phyloP scores from a whole-genome alignment of 192 early-diverging fungal species.

The Backusella liffmaniae region DNA sequence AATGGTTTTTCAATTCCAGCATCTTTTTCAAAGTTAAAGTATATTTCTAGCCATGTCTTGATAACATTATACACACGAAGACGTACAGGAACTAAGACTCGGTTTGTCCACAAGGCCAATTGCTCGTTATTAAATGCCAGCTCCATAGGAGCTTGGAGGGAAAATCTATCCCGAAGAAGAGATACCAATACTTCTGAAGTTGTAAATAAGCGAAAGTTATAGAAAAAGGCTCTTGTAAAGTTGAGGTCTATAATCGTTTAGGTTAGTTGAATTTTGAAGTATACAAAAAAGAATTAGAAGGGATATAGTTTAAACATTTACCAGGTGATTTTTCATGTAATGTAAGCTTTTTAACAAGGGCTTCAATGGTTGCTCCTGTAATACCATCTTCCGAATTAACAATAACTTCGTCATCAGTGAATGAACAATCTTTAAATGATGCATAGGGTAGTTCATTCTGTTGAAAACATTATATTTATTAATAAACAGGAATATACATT shows the following conservation, averaged over 20 bases:
- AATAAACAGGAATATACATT: background rate
- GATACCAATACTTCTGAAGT: conserved; percentile 57
- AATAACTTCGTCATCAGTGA: conserved; percentile 26
- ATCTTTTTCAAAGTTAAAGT: conserved; percentile 64
- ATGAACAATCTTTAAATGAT: conserved; percentile 9
- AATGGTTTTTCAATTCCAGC: conserved; percentile 61
- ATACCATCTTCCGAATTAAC: conserved; percentile 64
- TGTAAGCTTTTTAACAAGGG: conserved; percentile 72
- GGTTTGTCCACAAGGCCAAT: conserved; percentile 53
- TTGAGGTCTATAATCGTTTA: conserved; percentile 10
- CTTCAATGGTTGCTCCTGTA: conserved; percentile 68
- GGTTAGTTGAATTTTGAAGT: background rate
- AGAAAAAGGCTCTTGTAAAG: conserved; percentile 64
- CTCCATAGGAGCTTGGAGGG: conserved; percentile 44
- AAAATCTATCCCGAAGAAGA: conserved; percentile 57
- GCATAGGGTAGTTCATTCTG: conserved; percentile 8
- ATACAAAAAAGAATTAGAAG: background rate
- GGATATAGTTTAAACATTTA: background rate
- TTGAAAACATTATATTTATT: background rate
- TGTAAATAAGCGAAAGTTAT: conserved; percentile 79
- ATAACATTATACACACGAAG: conserved; percentile 71
- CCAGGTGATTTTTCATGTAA: conserved; percentile 55
- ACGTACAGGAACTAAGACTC: conserved; percentile 61
- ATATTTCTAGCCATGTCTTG: conserved; percentile 72
- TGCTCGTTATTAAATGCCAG: conserved; percentile 48